Evolutionary conservation across 495 filamentous ascomycete species (phyloP), one percentile per base, ranked within the genome.

Genomic region (Annulohypoxylon maeteangense): DNA sequence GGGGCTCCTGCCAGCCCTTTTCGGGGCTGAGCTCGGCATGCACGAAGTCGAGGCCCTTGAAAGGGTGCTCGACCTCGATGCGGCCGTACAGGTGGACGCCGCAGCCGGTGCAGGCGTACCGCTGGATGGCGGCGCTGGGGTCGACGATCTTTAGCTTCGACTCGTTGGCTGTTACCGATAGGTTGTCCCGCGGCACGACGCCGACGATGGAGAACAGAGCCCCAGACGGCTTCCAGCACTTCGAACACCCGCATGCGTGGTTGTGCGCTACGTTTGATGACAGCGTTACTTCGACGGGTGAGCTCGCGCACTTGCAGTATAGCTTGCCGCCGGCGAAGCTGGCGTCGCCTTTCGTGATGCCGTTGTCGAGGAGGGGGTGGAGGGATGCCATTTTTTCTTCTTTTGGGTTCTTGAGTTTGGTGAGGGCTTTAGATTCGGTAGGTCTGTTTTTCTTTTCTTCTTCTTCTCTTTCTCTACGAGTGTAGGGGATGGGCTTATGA

Each of bases 241-340:
- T 87, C 67, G 87, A 89, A 80, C 88, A 89, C 32, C 87, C 88
- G 77, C 87, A 90, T 48, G 86, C 86, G 76, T 90, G 87, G 81
- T 90, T 89, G 80, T 88, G 85, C n/a, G 81, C 80, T 47, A 89
- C 81, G 73, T 88, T 84, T 73, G 80, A 77, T 40, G 67, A 72
- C 18, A 90, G 79, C 1, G 82, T 81, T 16, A 89, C 78, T 50
- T 83, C 80, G 42, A 90, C 86, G 23, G 81, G 81, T 74, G 85
- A 55, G 16, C 68, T 74, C 42, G 80, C 31, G 78, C 87, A 89
- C 60, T 82, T 81, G 81, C 88, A 90, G 73, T 76, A 75, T 14
- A 89, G 83, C 12, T 73, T 83, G 34, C 88, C 87, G 68, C 88
- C 87, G 16, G 83, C 11, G 76, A 85, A 83, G 78, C 79, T 76